Evolutionary conservation across 2,329 filamentous ascomycete species (phyloP).

Genomic region (Fusarium sp.): DNA sequence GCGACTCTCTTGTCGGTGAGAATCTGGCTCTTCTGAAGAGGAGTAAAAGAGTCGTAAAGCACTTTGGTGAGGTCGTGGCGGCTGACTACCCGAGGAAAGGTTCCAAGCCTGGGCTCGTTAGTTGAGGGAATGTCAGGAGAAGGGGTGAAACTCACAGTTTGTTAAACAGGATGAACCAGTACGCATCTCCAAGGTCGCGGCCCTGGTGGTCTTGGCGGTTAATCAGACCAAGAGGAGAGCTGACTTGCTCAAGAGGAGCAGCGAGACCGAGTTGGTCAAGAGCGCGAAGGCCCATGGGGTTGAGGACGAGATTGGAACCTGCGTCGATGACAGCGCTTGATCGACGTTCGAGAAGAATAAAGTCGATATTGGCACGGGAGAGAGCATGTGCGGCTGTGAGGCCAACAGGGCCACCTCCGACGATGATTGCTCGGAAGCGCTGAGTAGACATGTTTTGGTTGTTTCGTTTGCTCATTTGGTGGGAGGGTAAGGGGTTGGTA

Average conservation of each 20-base stretch:
- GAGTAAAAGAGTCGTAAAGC: constrained; percentile 45
- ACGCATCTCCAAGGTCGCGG: constrained; percentile 34
- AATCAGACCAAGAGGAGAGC: constrained; percentile 35
- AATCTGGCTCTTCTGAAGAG: constrained; percentile 39
- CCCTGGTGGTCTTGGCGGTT: constrained; percentile 42
- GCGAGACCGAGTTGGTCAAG: constrained; percentile 48
- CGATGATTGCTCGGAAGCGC: constrained; percentile 38
- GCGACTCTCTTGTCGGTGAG: constrained; percentile 26
- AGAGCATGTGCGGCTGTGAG: constrained; percentile 42
- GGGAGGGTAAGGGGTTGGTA: background rate
- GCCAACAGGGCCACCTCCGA: constrained; percentile 43
- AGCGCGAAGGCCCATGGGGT: constrained; percentile 42
- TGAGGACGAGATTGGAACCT: constrained; percentile 46
- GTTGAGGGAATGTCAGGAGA: rapidly evolving
- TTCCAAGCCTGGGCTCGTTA: constrained; percentile 40
- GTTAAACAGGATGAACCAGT: constrained; percentile 35
- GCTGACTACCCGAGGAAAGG: constrained; percentile 43
- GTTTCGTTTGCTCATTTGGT: background rate
- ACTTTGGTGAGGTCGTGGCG: constrained; percentile 47
- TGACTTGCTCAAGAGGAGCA: constrained; percentile 28
- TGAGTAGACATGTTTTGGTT: background rate
- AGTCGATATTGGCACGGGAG: constrained; percentile 47
- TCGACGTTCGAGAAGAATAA: constrained; percentile 50
- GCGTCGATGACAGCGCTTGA: constrained; percentile 41
- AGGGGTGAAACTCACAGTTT: constrained; percentile 33